Evolutionary conservation across 2,329 filamentous ascomycete species (phyloP), one percentile per base, ranked within the genome.

Genomic region (Apiospora sp.): DNA sequence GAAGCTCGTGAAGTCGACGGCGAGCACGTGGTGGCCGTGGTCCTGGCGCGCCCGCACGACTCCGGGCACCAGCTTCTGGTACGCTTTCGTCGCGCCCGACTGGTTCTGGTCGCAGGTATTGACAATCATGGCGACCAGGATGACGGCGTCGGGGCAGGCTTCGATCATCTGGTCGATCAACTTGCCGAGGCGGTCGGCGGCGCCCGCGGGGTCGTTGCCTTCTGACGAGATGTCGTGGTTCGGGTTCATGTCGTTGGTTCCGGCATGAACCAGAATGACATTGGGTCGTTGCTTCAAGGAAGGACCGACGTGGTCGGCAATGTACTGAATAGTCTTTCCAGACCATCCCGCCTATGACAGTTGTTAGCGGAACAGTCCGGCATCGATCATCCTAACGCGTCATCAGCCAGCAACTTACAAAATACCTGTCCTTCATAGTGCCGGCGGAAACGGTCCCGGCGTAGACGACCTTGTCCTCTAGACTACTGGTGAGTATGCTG

Each of bases 201-300:
- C 46, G 19, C 46, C 46, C 16, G 4, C 5, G 4, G 46, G 46
- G 46, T 48, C 46, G 46, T 48, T 48, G 16, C 46, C 46, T 48
- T 48, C 46, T 7, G 19, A 30, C 22, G 67, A 61, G 46, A 70
- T 30, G 8, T 27, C 48, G 24, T 67, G 34, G 37, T 67, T 71
- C 13, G 58, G 24, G 68, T 73, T 72, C 69, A 71, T 73, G 24
- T 74, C 72, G 51, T 71, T 73, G 13, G 75, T 75, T 1, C 71
- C 71, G 24, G 68, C 71, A 46, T 71, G 68, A 16, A 72, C n/a
- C 1, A 72, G 71, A 22, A 72, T 58, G 37, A 72, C 61, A 34
- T 72, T 72, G 19, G 71, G 71, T 4, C 68, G 37, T 48, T 71
- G 71, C 46, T 48, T 48, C 19, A 48, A 19, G 46, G 46, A 48